phyloP scores from a whole-genome alignment of 345 rosid species.

The Nasturtium officinale region DNA sequence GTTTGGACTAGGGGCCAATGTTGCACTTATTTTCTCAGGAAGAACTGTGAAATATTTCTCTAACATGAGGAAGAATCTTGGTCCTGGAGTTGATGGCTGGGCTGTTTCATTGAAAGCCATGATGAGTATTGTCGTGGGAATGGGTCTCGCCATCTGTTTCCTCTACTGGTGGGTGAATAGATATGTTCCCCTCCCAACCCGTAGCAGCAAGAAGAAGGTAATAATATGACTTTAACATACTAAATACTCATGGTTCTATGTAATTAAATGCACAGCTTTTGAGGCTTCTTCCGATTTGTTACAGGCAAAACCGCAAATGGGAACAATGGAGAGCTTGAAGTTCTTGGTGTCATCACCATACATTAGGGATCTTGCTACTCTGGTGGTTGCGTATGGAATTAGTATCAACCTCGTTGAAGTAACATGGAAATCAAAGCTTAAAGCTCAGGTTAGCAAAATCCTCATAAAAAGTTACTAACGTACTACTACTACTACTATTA shows the following conservation, averaged over 20 bases:
- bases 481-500: neutral
- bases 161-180: slow-evolving; percentile 95
- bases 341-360: slow-evolving; percentile 88
- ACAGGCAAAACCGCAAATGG: slow-evolving; percentile 91
- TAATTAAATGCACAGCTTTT: neutral
- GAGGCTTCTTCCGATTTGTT: slow-evolving; percentile 9
- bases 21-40: slow-evolving; percentile 92
- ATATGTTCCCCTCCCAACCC: slow-evolving; percentile 76
- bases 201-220: slow-evolving; percentile 98
- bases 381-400: slow-evolving; percentile 98
- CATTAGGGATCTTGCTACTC: slow-evolving; percentile 90
- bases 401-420: slow-evolving; percentile 98
- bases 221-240: slow-evolving; percentile 1
- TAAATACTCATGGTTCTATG: slow-evolving; percentile 1
- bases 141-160: slow-evolving; percentile 84
- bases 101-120: slow-evolving; percentile 88
- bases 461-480: neutral
- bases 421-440: slow-evolving; percentile 98
- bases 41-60: slow-evolving; percentile 97
- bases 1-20: slow-evolving; percentile 93
- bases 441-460: slow-evolving; percentile 77
- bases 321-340: slow-evolving; percentile 96
- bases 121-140: slow-evolving; percentile 93
- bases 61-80: slow-evolving; percentile 76
- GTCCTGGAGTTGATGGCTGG: slow-evolving; percentile 99